A percentile compares a stretch with the other conserved stretches of the same genome.
Evolutionary conservation across 257 asterid species (phyloP).

Genomic region (Fraxinus americana): DNA sequence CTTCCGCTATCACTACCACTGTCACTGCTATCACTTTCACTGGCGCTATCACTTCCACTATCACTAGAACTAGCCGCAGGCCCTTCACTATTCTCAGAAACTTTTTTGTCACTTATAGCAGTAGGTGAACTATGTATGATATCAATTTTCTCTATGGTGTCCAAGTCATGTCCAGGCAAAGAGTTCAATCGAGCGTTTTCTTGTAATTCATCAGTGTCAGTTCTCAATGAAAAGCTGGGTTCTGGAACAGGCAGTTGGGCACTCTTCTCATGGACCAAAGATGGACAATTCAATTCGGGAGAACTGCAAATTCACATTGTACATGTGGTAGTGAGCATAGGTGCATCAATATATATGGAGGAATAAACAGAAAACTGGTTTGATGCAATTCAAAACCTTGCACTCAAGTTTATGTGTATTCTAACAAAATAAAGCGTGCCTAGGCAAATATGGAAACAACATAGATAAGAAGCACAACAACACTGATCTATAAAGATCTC

Average conservation of each 20-base stretch:
- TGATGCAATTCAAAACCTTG: constrained; percentile 11
- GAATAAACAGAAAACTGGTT: constrained; percentile 3
- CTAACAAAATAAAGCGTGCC: neutral
- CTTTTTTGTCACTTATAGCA: constrained; percentile 48
- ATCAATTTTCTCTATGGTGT: constrained; percentile 45
- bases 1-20: constrained; percentile 71
- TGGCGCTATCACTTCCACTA: constrained; percentile 60
- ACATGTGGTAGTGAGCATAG: constrained; percentile 20
- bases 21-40: constrained; percentile 69
- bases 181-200: constrained; percentile 50
- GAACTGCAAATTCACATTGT: constrained; percentile 54
- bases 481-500: neutral
- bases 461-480: neutral
- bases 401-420: neutral
- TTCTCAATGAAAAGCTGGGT: constrained; percentile 38
- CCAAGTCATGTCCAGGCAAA: constrained; percentile 44
- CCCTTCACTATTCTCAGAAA: constrained; percentile 51
- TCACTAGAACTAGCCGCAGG: constrained; percentile 66
- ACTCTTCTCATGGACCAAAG: constrained; percentile 50
- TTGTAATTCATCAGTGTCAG: constrained; percentile 46
- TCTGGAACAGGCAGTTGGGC: constrained; percentile 52
- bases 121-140: constrained; percentile 51
- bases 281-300: constrained; percentile 54
- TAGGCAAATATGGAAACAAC: neutral
- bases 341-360: constrained; percentile 12